These are phyloP conservation scores for Hibiscus mutabilis DNA, from an alignment of 345 rosid species.

Conservation along the genomic window DNA sequence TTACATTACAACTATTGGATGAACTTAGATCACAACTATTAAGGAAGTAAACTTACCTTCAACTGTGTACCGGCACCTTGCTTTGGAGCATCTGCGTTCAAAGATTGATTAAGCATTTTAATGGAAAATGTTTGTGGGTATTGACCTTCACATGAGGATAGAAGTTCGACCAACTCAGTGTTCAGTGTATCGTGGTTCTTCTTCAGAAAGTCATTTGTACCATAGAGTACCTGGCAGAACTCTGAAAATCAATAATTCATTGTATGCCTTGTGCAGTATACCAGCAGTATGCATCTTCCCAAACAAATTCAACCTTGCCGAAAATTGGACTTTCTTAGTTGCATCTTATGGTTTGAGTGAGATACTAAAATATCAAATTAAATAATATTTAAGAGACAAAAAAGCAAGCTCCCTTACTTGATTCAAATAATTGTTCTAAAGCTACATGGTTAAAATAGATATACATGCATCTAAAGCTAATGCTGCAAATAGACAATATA, in stretches of 20 bases:
- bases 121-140: constrained; percentile 47
- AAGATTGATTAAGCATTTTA: constrained; percentile 34
- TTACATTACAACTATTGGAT: not conserved
- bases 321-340: not conserved
- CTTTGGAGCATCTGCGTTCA: constrained; percentile 37
- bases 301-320: not conserved
- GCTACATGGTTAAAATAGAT: not conserved
- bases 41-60: constrained; percentile 46
- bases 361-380: not conserved
- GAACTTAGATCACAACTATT: not conserved
- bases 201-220: constrained; percentile 85
- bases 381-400: not conserved
- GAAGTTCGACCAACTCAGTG: constrained; percentile 50
- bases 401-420: not conserved
- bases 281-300: not conserved
- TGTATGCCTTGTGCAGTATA: not conserved
- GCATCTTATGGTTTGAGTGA: not conserved
- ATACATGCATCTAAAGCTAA: not conserved
- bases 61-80: constrained; percentile 73
- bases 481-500: not conserved
- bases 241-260: constrained; percentile 23
- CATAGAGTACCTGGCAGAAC: constrained; percentile 57
- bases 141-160: constrained; percentile 57
- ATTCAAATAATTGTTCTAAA: not conserved
- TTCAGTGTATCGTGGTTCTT: constrained; percentile 84